Evolutionary conservation across 768 basidiomycete species (phyloP), one percentile per base, ranked within the genome.

Genomic region (Pleurotus sapidus): DNA sequence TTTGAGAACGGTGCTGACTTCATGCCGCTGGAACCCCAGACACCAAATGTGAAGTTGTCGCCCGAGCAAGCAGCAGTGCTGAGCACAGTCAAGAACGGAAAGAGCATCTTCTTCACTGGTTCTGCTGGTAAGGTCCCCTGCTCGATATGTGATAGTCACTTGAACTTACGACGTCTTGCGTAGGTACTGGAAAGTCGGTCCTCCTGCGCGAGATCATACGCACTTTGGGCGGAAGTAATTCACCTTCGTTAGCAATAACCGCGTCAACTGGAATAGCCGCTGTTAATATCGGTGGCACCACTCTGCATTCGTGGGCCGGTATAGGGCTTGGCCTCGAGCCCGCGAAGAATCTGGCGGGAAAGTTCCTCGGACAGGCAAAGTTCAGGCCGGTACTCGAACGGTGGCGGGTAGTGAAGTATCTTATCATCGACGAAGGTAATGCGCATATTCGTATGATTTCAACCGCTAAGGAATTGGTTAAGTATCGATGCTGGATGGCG

Each of bases 401-500:
- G 39, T 95, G 93, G 93, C 70, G 70, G 57, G 63, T 67, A 9
- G 84, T 84, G 0, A 65, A 74, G 56, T 84, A 86, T 3, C 76
- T 96, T 23, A 86, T 96, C 62, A 82, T 96, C 49, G 93, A 96
- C 64, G 93, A 96, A 73, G 83, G 93, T 91, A 66, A 61, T 82
- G 30, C 37, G 9, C 30, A n/a, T n/a, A 37, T 14, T 14, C 27
- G 30, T 4, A 17, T 9, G 27, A 11, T 34, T 34, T 34, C 3
- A 11, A 11, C 3, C 20, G 47, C 47, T 49, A 23, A 50, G n/a
- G 7, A 51, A 14, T 42, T 30, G 11, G 17, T 47, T 9, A 55
- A 95, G 92, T 95, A 50, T 95, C 93, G 1, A 95, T 96, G 93
- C 82, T 96, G 20, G 91, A 93, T 60, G 92, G 88, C 4, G 64